Base-by-base conservation (phyloP, 805 yeast genomes). In the Phaffomyces antillensis region DNA sequence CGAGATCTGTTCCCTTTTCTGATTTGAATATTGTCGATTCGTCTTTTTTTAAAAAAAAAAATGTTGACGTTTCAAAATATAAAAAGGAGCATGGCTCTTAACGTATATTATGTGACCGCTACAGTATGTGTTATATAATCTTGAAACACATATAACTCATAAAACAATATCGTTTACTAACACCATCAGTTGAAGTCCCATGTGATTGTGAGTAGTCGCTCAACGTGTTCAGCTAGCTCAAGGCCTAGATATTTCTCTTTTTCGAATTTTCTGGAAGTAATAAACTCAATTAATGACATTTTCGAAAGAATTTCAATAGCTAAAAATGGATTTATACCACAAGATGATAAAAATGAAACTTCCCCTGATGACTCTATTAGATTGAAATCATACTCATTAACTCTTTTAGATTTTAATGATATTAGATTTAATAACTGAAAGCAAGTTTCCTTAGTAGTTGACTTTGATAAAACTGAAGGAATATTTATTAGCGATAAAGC, bases 321-420 rank as follows among this genome's bases (percentile, higher is more conserved):
- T 3, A 45, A 35, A 24, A 53, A 47, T 1, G 52, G 47, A 37
- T 51, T 52, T 16, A 52, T 17, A 5, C 58, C 59, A 41, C 56
- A 50, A 13, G 30, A 30, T 3, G 45, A 26, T 3, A 55, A 37
- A 23, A 48, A 52, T 12, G 34, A 36, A 7, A 15, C 36, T 17
- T 46, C 47, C 2, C 13, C 11, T 12, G 11, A 13, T 2, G 40
- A 34, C 5, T 49, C 51, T 5, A 45, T 20, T 18, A 33, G 13
- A 10, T 20, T n/a, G 2, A 39, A 13, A 2, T 41, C 37, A 7
- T 43, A 28, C 1, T 18, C 20, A 12, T 32, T 5, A 26, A 36
- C 35, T 7, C 24, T 18, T 4, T 16, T 13, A 6, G 49, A 48
- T 3, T 43, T 12, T 1, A 4, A 12, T 1, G 10, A 2, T 16